Conservation (phyloP, 176 grass and related monocot species). For the Rhynchospora breviuscula region DNA sequence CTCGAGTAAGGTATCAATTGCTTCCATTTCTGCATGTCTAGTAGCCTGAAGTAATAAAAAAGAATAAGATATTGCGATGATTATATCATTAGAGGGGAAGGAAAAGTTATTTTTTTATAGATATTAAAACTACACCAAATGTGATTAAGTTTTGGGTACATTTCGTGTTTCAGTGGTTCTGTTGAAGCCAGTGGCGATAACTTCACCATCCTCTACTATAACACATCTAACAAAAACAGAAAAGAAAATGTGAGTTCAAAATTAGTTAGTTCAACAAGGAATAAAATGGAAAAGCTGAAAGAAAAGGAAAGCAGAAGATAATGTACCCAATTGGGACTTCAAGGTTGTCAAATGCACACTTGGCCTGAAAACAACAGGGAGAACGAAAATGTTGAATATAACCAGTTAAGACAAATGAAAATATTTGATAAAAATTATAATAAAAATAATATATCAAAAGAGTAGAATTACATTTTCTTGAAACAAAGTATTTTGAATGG, state of each 20-base stretch:
- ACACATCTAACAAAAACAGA: constrained; percentile 47
- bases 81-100: not conserved
- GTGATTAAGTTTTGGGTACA: constrained; percentile 25
- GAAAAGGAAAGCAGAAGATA: not conserved
- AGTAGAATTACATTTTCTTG: not conserved
- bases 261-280: not conserved
- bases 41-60: constrained; percentile 50
- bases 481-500: not conserved
- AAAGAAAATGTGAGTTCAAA: not conserved
- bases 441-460: not conserved
- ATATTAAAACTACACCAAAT: not conserved
- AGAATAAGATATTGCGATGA: not conserved
- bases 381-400: not conserved
- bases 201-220: constrained; percentile 70
- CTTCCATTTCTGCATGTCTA: constrained; percentile 98
- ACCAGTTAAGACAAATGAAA: not conserved
- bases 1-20: constrained; percentile 60
- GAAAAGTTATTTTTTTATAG: no score
- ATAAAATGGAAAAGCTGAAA: not conserved
- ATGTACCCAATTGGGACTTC: constrained; percentile 87
- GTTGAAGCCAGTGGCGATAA: constrained; percentile 69
- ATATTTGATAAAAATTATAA: not conserved
- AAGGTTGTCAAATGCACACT: constrained; percentile 66
- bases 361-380: constrained; percentile 42
- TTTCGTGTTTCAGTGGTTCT: constrained; percentile 69